Evolutionary conservation across 75 land plant species (phyloP).

Genomic region (Picea glauca): DNA sequence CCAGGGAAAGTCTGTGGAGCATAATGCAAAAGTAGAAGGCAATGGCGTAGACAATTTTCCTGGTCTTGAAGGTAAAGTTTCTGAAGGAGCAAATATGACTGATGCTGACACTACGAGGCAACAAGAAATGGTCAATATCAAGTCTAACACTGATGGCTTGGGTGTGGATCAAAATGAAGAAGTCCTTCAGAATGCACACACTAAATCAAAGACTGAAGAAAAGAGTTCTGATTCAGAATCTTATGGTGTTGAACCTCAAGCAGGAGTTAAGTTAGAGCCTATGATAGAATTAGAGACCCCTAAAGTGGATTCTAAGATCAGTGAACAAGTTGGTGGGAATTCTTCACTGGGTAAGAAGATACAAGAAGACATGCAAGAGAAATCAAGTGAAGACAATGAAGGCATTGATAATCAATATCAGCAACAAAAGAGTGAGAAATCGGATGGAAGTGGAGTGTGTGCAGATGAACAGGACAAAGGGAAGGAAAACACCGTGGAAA

Average conservation of each 20-base stretch:
- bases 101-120: slow-evolving; percentile 15
- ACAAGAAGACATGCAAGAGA: slow-evolving; percentile 7
- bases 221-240: slow-evolving; percentile 1
- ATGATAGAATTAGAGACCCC: neutral
- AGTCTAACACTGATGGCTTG: slow-evolving; percentile 11
- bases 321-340: neutral
- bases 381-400: neutral
- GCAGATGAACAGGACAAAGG: slow-evolving; percentile 12
- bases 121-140: slow-evolving; percentile 9
- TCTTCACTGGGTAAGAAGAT: neutral
- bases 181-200: neutral
- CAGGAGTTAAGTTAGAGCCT: neutral
- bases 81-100: slow-evolving; percentile 8
- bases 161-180: slow-evolving; percentile 6
- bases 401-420: neutral
- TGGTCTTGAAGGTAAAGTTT: neutral
- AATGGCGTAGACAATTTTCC: neutral
- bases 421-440: neutral
- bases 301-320: neutral
- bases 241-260: neutral
- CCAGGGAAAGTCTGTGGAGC: slow-evolving; percentile 20
- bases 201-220: neutral
- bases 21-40: slow-evolving; percentile 1
- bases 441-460: neutral
- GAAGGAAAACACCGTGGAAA: slow-evolving; percentile 8